Evolutionary conservation across 805 yeast genomes (phyloP), one percentile per base, ranked within the genome.

Genomic region (Teunomyces lycoperdinae): DNA sequence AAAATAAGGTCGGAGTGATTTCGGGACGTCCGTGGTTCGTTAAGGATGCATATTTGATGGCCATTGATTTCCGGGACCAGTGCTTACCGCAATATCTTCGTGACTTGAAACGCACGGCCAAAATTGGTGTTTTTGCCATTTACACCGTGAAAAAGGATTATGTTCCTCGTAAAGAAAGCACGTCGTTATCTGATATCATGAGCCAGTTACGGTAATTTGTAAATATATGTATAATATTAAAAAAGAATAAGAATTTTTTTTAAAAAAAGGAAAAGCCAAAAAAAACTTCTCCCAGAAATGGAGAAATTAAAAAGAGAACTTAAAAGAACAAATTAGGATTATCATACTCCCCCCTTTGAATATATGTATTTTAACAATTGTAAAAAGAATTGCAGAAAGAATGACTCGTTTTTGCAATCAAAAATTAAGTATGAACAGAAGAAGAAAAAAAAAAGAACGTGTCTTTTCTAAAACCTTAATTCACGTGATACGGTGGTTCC

Each of bases 31-130:
- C 80, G 0, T 51, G 61, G 7, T 70, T 73, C 54, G 83, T 83
- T 34, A 84, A 83, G 56, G 91, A 85, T 62, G 76, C 85, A 7
- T 85, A 85, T 60, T 52, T 85, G 45, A 62, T 83, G 27, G 75
- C 84, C 1, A 46, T 56, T 11, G 67, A 64, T 46, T 62, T 62
- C 44, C 43, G 54, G 14, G 59, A 56, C 34, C 52, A 50, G 14
- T 36, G 51, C 28, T 39, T 62, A 24, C 69, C 70, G 3, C 43
- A 42, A 14, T 64, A 60, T 46, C 54, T 67, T 38, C 16, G 39
- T 11, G 43, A 33, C 1, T 48, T 50, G 36, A 51, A 51, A 35
- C 28, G 39, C 24, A 59, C 46, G 35, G 46, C 49, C 39, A 48
- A 50, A 16, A 52, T 51, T 4, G 72, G 72, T 0, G 51, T 69